phyloP scores from a whole-genome alignment of 2,329 filamentous ascomycete genomes.

The Verticillium longisporum region DNA sequence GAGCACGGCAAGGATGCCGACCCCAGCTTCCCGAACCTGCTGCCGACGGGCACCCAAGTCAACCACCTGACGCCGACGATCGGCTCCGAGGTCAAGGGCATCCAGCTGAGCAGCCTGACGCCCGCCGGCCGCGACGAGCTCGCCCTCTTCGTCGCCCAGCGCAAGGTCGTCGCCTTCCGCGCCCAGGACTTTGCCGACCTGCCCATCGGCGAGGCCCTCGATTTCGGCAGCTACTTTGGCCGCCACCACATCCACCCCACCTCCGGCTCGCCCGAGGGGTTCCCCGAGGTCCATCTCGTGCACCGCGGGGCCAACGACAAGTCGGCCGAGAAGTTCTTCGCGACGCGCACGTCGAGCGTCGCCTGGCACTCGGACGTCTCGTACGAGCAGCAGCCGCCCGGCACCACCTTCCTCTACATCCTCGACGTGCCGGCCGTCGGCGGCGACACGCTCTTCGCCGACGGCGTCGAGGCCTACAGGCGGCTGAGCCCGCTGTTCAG shows the following conservation, averaged over 20 bases:
- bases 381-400: conserved; percentile 82
- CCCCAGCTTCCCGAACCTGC: conserved; percentile 51
- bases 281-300: conserved; percentile 62
- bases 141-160: conserved; percentile 57
- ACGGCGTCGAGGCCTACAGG: conserved; percentile 74
- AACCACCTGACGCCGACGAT: conserved; percentile 56
- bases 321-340: conserved; percentile 53
- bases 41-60: conserved; percentile 37
- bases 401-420: conserved; percentile 83
- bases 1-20: conserved; percentile 64
- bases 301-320: conserved; percentile 50
- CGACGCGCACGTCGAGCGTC: conserved; percentile 66
- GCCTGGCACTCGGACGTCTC: conserved; percentile 88
- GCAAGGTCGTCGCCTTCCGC: conserved; percentile 63
- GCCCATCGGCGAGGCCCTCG: conserved; percentile 54
- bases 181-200: conserved; percentile 58
- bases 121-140: conserved; percentile 59
- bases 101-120: conserved; percentile 58
- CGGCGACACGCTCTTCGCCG: conserved; percentile 78
- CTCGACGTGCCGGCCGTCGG: conserved; percentile 76
- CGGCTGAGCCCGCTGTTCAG: conserved; percentile 73
- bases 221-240: conserved; percentile 63
- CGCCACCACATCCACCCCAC: conserved; percentile 67
- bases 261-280: conserved; percentile 59
- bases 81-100: conserved; percentile 54